Evolutionary conservation across 768 basidiomycete species (phyloP).

Genomic region (Termitomyces sp.): DNA sequence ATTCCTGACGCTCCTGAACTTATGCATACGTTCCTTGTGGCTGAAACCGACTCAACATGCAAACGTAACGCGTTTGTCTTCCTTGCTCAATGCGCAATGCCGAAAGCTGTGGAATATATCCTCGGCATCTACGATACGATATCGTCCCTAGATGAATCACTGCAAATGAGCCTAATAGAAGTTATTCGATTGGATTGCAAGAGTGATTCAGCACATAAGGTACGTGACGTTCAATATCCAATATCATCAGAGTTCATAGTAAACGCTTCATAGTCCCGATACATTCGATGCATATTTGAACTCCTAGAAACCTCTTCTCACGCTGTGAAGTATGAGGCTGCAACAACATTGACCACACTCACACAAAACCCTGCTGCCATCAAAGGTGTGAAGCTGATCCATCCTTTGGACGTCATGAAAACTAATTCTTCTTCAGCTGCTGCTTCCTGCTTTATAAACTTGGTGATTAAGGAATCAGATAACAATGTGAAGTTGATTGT

Average conservation of each 20-base stretch:
- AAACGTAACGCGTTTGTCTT: slow-evolving; percentile 97
- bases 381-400: slow-evolving; percentile 54
- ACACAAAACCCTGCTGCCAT: slow-evolving; percentile 95
- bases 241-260: slow-evolving; percentile 5
- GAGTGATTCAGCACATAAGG: slow-evolving; percentile 75
- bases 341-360: slow-evolving; percentile 87
- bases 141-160: slow-evolving; percentile 75
- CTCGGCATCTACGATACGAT: slow-evolving; percentile 82
- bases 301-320: slow-evolving; percentile 84
- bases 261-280: slow-evolving; percentile 56
- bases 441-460: slow-evolving; percentile 80
- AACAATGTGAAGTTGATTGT: slow-evolving; percentile 99
- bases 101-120: slow-evolving; percentile 90
- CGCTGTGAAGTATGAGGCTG: slow-evolving; percentile 97
- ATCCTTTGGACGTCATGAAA: background rate
- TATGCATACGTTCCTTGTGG: slow-evolving; percentile 92
- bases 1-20: slow-evolving; percentile 56
- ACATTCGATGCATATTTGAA: slow-evolving; percentile 92
- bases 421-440: slow-evolving; percentile 50
- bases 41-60: slow-evolving; percentile 94
- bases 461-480: slow-evolving; percentile 93
- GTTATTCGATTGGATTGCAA: slow-evolving; percentile 88
- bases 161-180: slow-evolving; percentile 96
- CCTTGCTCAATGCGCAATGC: slow-evolving; percentile 79
- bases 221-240: slow-evolving; percentile 29